Evolutionary conservation across 768 basidiomycete genomes (phyloP).

Genomic region (Pleurotus ostreatus): DNA sequence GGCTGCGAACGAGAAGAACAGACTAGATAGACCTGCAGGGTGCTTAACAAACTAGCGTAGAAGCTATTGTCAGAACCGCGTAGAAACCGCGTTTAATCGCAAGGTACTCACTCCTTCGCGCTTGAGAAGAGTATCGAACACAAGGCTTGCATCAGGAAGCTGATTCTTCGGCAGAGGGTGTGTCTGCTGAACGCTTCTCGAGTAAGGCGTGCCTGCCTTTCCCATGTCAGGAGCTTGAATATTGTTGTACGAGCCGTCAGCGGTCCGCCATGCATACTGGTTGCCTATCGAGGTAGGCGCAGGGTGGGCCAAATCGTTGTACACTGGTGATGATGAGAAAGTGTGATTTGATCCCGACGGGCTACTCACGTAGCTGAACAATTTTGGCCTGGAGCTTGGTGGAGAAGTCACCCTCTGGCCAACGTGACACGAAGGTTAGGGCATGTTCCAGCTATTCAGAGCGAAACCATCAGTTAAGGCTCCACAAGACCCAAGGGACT

Average conservation of each 20-base stretch:
- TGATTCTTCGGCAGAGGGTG: slow-evolving; percentile 63
- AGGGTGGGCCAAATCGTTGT: slow-evolving; percentile 80
- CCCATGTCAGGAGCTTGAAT: slow-evolving; percentile 66
- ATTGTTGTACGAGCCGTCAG: slow-evolving; percentile 81
- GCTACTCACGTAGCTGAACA: slow-evolving; percentile 51
- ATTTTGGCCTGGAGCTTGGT: slow-evolving; percentile 38
- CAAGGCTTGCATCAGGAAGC: slow-evolving; percentile 73
- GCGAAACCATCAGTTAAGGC: neutral
- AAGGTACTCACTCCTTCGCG: slow-evolving; percentile 52
- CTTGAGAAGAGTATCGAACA: slow-evolving; percentile 78
- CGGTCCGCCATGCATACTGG: slow-evolving; percentile 61
- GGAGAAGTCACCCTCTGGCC: slow-evolving; percentile 43
- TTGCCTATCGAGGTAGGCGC: slow-evolving; percentile 64
- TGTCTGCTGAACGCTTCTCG: slow-evolving; percentile 75
- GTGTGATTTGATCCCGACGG: neutral
- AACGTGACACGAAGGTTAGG: slow-evolving; percentile 55
- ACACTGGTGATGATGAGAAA: slow-evolving; percentile 41
- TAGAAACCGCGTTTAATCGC: neutral
- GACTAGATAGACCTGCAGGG: slow-evolving; percentile 71
- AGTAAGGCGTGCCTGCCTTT: slow-evolving; percentile 73
- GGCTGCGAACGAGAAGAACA: slow-evolving; percentile 82
- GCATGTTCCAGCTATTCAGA: slow-evolving; percentile 62
- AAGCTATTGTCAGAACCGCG: neutral
- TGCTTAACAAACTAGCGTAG: slow-evolving; percentile 63
- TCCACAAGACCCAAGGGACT: neutral